Base-by-base conservation (phyloP, 306 rosid genomes). In the Gastrolobium villosum region DNA sequence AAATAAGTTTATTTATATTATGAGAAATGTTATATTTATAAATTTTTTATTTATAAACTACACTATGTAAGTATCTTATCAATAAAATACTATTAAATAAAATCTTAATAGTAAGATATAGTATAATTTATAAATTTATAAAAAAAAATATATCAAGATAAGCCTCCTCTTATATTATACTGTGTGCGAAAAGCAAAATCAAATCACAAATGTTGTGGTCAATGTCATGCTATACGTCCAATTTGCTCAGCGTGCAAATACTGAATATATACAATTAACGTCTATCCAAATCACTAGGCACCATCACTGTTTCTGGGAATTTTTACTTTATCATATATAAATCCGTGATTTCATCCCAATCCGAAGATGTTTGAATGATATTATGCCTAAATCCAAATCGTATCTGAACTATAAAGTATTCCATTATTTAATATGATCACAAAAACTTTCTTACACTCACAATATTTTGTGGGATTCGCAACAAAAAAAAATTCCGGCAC, bases 201-300 rank as follows among this genome's bases (percentile, higher is more conserved):
- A 60, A 61, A 75, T 34, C 14, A 46, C 5, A 62, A 75, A 62
- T 62, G 71, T 35, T 75, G 72, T 62, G 63, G 50, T 75, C 70
- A 46, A 4, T 61, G 61, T 35, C 71, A 62, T 34, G 61, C 60
- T 34, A 46, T 53, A 75, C 50, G 64, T 75, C 31, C 48, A 60
- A 61, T 63, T 36, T 62, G 52, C 62, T 61, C 20, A 37, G 80
- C 53, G 52, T 63, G 64, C 53, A 10, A 75, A 62, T 6, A 20
- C n/a, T 74, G 11, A 61, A 61, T 36, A 73, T 52, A 44, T 68
- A 48, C 52, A 35, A 40, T 73, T 73, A 32, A 46, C n/a, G 41
- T 53, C 60, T 76, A 76, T 76, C 72, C 54, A 44, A 49, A 63
- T 64, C 64, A 63, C 32, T 5, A 20, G 44, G 10, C 80, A 49